Evolutionary conservation across 2,329 filamentous ascomycete genomes (phyloP).

Genomic region (Sporothrix phasma): DNA sequence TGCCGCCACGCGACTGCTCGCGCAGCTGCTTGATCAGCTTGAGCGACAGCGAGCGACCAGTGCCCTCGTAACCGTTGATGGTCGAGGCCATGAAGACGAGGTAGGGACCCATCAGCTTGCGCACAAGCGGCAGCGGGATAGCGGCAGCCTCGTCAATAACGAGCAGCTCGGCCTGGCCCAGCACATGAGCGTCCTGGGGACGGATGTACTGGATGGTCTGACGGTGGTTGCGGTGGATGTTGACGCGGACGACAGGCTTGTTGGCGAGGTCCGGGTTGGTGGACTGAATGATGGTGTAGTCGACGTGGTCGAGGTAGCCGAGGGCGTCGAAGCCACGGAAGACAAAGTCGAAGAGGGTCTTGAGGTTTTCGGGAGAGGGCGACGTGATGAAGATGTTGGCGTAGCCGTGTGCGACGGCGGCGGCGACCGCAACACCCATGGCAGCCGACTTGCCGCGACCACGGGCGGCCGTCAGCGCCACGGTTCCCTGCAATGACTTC

Average conservation of each 20-base stretch:
- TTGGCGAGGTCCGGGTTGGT: constrained; percentile 92
- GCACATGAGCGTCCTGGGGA: constrained; percentile 86
- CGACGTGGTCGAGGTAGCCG: constrained; percentile 86
- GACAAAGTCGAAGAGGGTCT: constrained; percentile 95
- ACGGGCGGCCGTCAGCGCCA: constrained; percentile 84
- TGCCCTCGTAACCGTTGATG: constrained; percentile 97
- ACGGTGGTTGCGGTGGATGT: constrained; percentile 86
- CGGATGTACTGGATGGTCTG: constrained; percentile 99
- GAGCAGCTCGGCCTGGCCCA: constrained; percentile 88
- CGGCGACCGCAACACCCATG: constrained; percentile 85
- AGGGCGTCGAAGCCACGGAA: constrained; percentile 97
- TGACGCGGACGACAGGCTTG: constrained; percentile 95
- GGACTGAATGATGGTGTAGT: constrained; percentile 96
- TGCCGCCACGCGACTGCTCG: constrained; percentile 69
- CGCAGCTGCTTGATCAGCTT: constrained; percentile 96
- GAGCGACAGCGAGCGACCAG: constrained; percentile 83
- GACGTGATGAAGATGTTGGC: constrained; percentile 99
- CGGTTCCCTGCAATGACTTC: constrained; percentile 88
- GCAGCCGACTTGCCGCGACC: constrained; percentile 96
- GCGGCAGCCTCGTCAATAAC: constrained; percentile 97
- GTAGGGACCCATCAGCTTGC: constrained; percentile 92
- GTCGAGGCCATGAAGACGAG: constrained; percentile 98
- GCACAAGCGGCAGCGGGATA: constrained; percentile 83
- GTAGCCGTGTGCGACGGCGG: constrained; percentile 90
- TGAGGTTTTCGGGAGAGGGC: constrained; percentile 94